Evolutionary conservation across 768 basidiomycete genomes (phyloP), one percentile per base, ranked within the genome.

Genomic region (Boletus rubroflammeus): DNA sequence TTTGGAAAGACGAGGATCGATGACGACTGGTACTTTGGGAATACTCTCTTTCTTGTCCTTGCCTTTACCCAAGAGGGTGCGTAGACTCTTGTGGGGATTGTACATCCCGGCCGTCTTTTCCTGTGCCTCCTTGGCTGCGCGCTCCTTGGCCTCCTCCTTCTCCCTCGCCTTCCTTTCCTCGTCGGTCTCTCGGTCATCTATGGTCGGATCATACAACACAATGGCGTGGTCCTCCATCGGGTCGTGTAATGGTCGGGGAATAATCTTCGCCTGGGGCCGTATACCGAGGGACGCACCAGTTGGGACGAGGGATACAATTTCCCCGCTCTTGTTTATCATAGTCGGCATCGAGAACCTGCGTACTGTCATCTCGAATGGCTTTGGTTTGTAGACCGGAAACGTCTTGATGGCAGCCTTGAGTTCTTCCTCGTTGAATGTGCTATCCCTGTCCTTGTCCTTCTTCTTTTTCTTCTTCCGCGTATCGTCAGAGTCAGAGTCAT

Each of bases 221-320:
- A 99, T 97, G 1, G 96, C 94, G 71, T 98, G 95, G 62, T 98
- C 94, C 47, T 90, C 85, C 90, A 99, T 95, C 1, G 95, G 97
- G 67, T 99, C 93, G 63, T 95, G 88, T n/a, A 98, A 75, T 6
- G 97, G 97, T 21, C 95, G 80, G 17, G 97, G 97, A 46, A 89
- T 81, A 54, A 97, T 73, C 61, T 82, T 88, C 0, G 86, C 78
- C 53, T 83, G 85, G 0, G 91, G 88, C 13, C 94, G 83, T 50
- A 90, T 85, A 26, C 97, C 97, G 5, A 99, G 83, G 11, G 93
- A 85, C 3, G 79, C 77, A 62, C 90, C 84, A 0, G 90, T 83
- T 5, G 81, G 73, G 4, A 79, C 58, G 10, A 83, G 77, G 2
- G 74, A 64, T 3, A 94, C 74, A 13, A 79, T 56, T 38, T 83